These are phyloP conservation scores for Saccharomycopsis sp. DNA, from an alignment of 805 yeast genomes.

Conservation along the genomic window DNA sequence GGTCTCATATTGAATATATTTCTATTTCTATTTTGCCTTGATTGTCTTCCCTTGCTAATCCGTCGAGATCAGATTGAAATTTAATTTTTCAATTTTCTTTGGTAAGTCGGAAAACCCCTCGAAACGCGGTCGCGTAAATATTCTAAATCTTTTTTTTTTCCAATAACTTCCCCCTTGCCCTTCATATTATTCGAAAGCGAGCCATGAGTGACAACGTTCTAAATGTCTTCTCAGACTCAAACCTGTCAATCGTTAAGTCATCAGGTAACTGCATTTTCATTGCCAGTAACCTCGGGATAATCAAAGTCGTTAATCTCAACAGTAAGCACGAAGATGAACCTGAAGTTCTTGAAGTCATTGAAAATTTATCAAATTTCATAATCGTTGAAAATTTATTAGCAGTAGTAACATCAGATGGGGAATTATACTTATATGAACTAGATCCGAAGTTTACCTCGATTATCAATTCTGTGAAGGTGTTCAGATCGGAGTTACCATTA, in stretches of 20 bases:
- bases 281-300: slow-evolving; percentile 48
- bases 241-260: slow-evolving; percentile 11
- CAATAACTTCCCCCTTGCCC: not conserved
- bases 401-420: slow-evolving; percentile 16
- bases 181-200: too few relatives aligned
- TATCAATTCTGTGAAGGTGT: not conserved
- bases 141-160: not conserved
- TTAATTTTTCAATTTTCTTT: too few relatives aligned
- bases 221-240: slow-evolving; percentile 12
- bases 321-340: slow-evolving; percentile 54
- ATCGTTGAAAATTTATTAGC: slow-evolving; percentile 33
- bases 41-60: too few relatives aligned
- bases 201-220: slow-evolving; percentile 3
- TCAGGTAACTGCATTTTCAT: slow-evolving; percentile 35
- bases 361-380: slow-evolving; percentile 38
- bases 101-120: too few relatives aligned
- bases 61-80: too few relatives aligned
- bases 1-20: too few relatives aligned
- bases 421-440: slow-evolving; percentile 12
- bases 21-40: too few relatives aligned
- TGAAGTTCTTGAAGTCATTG: slow-evolving; percentile 44
- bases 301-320: slow-evolving; percentile 43
- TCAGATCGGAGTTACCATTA: slow-evolving; percentile 16
- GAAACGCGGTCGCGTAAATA: not conserved
- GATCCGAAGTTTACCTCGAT: not conserved